These are phyloP conservation scores for Ceratocystis diversiconidia DNA, from an alignment of 2,329 filamentous ascomycete genomes.

Conservation along the genomic window DNA sequence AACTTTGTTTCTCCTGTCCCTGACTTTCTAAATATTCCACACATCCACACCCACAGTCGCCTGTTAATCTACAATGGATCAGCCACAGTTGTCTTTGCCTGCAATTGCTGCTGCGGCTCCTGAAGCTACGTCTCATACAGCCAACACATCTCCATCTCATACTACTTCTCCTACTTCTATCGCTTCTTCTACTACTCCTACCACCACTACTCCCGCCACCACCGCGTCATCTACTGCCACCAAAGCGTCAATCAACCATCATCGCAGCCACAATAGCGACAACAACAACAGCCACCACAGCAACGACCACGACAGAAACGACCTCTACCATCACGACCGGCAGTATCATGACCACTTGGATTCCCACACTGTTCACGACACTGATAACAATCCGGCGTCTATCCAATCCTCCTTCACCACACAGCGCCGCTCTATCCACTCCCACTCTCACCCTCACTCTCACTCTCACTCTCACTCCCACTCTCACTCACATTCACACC, in stretches of 20 bases:
- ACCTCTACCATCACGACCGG: background rate
- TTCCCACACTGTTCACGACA: background rate
- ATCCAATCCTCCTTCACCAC: too few species aligned
- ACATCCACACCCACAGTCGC: background rate
- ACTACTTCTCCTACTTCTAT: background rate
- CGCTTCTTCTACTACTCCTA: background rate
- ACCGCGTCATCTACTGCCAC: conserved; percentile 2
- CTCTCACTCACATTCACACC: background rate
- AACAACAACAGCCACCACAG: background rate
- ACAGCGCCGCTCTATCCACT: too few species aligned
- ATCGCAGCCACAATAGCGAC: background rate
- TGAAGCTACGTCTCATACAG: background rate
- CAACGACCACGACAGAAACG: background rate
- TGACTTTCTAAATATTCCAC: background rate
- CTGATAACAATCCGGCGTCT: too few species aligned
- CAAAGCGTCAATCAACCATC: background rate
- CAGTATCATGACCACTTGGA: background rate
- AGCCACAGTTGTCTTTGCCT: conserved; percentile 5
- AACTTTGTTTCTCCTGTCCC: background rate
- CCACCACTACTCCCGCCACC: conserved; percentile 6
- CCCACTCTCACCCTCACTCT: background rate
- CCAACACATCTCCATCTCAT: background rate
- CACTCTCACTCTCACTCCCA: background rate
- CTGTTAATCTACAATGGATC: conserved; percentile 5
- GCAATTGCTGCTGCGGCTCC: background rate